Evolutionary conservation across 495 filamentous ascomycete species (phyloP).

Genomic region (Aspergillus diversus): DNA sequence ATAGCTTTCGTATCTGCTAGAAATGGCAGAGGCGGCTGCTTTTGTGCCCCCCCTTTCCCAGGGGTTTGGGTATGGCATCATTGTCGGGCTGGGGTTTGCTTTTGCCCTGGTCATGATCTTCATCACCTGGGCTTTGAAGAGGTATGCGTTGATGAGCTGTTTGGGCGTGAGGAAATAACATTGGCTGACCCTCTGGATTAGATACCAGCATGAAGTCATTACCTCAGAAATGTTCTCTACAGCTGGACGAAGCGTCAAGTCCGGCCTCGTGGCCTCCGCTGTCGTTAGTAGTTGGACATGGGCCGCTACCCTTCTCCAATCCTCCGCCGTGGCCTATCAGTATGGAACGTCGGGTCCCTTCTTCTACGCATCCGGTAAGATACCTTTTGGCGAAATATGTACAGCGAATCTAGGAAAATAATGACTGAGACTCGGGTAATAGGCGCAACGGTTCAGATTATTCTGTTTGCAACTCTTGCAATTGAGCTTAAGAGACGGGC

Average conservation of each 20-base stretch:
- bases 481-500: conserved; percentile 91
- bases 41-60: conserved; percentile 64
- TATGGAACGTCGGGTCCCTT: conserved; percentile 95
- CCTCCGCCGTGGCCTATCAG: conserved; percentile 84
- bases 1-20: conserved; percentile 3
- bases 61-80: conserved; percentile 82
- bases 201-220: conserved; percentile 91
- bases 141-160: conserved; percentile 35
- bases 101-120: conserved; percentile 84
- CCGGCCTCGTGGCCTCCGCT: conserved; percentile 90
- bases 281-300: conserved; percentile 97
- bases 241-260: conserved; percentile 91
- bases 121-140: conserved; percentile 77
- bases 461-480: conserved; percentile 90
- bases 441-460: conserved; percentile 64
- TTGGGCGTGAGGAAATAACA: too few relatives aligned
- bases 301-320: conserved; percentile 66
- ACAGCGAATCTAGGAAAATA: background rate
- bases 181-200: conserved; percentile 24
- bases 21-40: conserved; percentile 22
- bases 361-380: conserved; percentile 72
- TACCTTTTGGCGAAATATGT: background rate
- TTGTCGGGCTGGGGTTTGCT: conserved; percentile 72
- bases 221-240: conserved; percentile 98
- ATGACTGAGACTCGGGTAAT: conserved; percentile 7